phyloP scores from a whole-genome alignment of 108 stramenopile species.

The Cyclotella atomus region DNA sequence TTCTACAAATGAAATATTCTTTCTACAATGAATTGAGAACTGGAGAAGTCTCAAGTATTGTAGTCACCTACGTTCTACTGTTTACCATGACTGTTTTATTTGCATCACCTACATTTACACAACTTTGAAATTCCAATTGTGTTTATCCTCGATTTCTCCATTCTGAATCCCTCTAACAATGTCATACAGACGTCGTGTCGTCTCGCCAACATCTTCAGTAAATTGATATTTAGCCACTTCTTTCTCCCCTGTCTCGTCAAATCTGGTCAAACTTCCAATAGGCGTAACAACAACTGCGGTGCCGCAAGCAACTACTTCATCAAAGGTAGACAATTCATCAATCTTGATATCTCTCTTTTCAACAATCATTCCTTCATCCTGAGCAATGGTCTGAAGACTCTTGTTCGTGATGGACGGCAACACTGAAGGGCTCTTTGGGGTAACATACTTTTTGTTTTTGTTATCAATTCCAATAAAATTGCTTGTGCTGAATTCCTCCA shows the following conservation, averaged over 20 bases:
- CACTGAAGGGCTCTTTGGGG: slow-evolving; percentile 90
- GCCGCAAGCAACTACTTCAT: slow-evolving; percentile 96
- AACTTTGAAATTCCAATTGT: slow-evolving; percentile 89
- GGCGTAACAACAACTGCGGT: slow-evolving; percentile 99
- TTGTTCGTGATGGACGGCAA: slow-evolving; percentile 97
- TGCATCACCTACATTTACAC: too few species aligned
- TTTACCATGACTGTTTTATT: too few species aligned
- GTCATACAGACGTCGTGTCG: slow-evolving; percentile 85
- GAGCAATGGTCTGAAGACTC: slow-evolving; percentile 93
- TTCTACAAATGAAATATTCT: too few species aligned
- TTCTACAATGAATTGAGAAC: too few species aligned
- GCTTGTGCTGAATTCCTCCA: slow-evolving; percentile 98
- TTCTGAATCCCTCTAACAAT: slow-evolving; percentile 90
- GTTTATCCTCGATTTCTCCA: slow-evolving; percentile 92
- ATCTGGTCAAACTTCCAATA: slow-evolving; percentile 81
- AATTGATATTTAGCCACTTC: slow-evolving; percentile 68
- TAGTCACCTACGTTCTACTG: too few species aligned
- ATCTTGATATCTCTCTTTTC: slow-evolving; percentile 84
- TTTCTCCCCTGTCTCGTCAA: slow-evolving; percentile 57
- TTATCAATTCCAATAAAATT: slow-evolving; percentile 97
- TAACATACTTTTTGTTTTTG: slow-evolving; percentile 82
- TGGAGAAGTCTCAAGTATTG: too few species aligned
- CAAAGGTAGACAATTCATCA: slow-evolving; percentile 84
- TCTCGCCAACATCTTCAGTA: slow-evolving; percentile 81
- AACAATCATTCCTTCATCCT: slow-evolving; percentile 89